A percentile compares a stretch with the other conserved stretches of the same genome.
These are phyloP conservation scores for Rhizopus stolonifer DNA, from an alignment of 371 early-diverging fungal genomes.

Conservation along the genomic window DNA sequence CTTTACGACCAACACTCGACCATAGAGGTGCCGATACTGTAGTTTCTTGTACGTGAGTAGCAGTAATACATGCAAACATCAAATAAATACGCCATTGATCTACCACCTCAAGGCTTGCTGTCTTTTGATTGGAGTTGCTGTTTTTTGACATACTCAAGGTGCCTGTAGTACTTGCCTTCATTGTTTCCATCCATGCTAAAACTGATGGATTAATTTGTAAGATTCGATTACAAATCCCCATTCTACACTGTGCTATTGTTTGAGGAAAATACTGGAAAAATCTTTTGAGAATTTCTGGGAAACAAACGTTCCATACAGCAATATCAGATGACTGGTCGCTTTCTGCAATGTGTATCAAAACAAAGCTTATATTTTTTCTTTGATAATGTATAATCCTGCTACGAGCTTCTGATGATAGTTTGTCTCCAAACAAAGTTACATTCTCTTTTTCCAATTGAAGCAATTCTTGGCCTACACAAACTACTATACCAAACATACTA, in stretches of 20 bases:
- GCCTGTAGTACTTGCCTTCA: slow-evolving; percentile 36
- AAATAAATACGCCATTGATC: slow-evolving; percentile 81
- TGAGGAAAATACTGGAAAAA: slow-evolving; percentile 64
- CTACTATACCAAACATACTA: slow-evolving; percentile 27
- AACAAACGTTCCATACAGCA: slow-evolving; percentile 60
- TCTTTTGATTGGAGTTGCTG: slow-evolving; percentile 31
- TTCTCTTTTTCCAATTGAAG: slow-evolving; percentile 56
- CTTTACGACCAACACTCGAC: slow-evolving; percentile 57
- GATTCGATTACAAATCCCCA: slow-evolving; percentile 60
- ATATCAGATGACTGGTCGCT: slow-evolving; percentile 51
- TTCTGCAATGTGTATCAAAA: slow-evolving; percentile 40
- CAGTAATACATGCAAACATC: slow-evolving; percentile 68
- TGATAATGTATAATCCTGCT: slow-evolving; percentile 56
- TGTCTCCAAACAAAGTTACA: slow-evolving; percentile 42
- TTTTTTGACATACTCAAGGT: slow-evolving; percentile 47
- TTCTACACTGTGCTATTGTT: slow-evolving; percentile 60
- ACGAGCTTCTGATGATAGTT: slow-evolving; percentile 43
- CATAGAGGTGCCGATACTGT: slow-evolving; percentile 29
- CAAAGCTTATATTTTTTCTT: slow-evolving; percentile 28
- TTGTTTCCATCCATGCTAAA: slow-evolving; percentile 54
- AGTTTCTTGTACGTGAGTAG: slow-evolving; percentile 34
- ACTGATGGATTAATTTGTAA: slow-evolving; percentile 64
- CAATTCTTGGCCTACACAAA: slow-evolving; percentile 47
- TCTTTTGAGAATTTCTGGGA: slow-evolving; percentile 66
- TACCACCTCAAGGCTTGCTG: slow-evolving; percentile 62